phyloP scores from a whole-genome alignment of 1,284 basidiomycete species.

The Cutaneotrichosporon sp. region DNA sequence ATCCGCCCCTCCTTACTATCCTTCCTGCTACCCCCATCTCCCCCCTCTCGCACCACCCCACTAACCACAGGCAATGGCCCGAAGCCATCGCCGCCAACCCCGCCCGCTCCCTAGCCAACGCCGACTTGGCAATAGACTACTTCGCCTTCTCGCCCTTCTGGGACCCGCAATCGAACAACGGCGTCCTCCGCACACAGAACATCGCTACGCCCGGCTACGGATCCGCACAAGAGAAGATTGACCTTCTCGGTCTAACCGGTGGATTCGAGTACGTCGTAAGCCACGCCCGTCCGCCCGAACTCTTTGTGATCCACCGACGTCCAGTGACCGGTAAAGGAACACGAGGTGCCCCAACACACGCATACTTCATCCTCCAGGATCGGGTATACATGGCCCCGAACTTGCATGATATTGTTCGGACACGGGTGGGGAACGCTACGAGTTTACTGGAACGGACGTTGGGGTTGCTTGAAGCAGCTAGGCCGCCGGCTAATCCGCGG shows the following conservation, averaged over 20 bases:
- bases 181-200: slow-evolving; percentile 41
- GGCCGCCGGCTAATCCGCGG: slow-evolving; percentile 46
- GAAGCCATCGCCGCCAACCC: slow-evolving; percentile 48
- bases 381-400: slow-evolving; percentile 47
- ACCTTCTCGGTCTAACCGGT: slow-evolving; percentile 35
- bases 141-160: slow-evolving; percentile 51
- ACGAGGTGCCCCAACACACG: slow-evolving; percentile 33
- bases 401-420: slow-evolving; percentile 38
- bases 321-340: slow-evolving; percentile 34
- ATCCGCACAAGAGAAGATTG: slow-evolving; percentile 43
- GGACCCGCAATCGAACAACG: slow-evolving; percentile 46
- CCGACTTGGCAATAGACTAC: slow-evolving; percentile 49
- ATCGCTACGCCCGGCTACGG: slow-evolving; percentile 46
- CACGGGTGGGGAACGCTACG: slow-evolving; percentile 33
- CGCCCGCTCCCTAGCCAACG: slow-evolving; percentile 38
- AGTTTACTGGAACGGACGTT: slow-evolving; percentile 43
- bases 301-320: slow-evolving; percentile 46
- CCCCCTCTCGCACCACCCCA: neutral
- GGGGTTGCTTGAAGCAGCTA: slow-evolving; percentile 31
- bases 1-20: no score
- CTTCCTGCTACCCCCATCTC: no score
- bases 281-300: slow-evolving; percentile 42
- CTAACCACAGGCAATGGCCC: slow-evolving; percentile 45
- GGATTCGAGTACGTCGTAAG: slow-evolving; percentile 50
- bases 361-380: slow-evolving; percentile 46